Conservation (phyloP, 176 grass and related monocot species). For the Phoenix dactylifera region DNA sequence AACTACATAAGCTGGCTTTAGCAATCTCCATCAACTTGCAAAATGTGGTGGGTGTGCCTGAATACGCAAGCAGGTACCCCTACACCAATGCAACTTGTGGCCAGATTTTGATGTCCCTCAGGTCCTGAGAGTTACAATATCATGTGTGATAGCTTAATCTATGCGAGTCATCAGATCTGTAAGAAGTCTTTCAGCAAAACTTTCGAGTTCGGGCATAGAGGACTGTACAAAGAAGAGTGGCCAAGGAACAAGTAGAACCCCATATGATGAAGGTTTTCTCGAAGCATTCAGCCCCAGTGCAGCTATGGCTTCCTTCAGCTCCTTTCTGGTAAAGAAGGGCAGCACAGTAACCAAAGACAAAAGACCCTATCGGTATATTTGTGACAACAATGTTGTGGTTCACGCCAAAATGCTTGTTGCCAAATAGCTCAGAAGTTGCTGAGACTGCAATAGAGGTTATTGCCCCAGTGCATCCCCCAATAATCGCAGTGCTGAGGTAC, state of each 20-base stretch:
- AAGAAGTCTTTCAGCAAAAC: background rate
- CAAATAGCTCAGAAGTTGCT: constrained; percentile 82
- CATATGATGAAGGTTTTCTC: constrained; percentile 52
- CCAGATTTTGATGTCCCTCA: too few relatives aligned
- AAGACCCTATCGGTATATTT: constrained; percentile 79
- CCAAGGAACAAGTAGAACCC: constrained; percentile 55
- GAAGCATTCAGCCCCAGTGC: constrained; percentile 63
- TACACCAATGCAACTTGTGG: too few relatives aligned
- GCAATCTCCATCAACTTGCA: too few relatives aligned
- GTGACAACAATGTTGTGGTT: constrained; percentile 95
- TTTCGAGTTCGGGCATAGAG: constrained; percentile 53
- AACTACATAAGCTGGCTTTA: too few relatives aligned
- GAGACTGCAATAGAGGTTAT: constrained; percentile 84
- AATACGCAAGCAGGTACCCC: too few relatives aligned
- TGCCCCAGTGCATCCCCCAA: constrained; percentile 92
- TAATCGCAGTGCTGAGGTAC: constrained; percentile 60
- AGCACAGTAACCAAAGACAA: constrained; percentile 84
- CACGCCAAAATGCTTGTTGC: constrained; percentile 69
- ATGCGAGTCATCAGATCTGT: background rate
- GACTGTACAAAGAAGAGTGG: constrained; percentile 45
- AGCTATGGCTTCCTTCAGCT: constrained; percentile 29
- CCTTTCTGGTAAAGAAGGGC: constrained; percentile 63
- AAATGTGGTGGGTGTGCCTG: too few relatives aligned
- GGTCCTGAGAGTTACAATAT: too few relatives aligned
- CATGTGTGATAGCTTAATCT: too few relatives aligned